phyloP scores from a whole-genome alignment of 148 eudicot genomes.

The Amaranthus hypochondriacus region DNA sequence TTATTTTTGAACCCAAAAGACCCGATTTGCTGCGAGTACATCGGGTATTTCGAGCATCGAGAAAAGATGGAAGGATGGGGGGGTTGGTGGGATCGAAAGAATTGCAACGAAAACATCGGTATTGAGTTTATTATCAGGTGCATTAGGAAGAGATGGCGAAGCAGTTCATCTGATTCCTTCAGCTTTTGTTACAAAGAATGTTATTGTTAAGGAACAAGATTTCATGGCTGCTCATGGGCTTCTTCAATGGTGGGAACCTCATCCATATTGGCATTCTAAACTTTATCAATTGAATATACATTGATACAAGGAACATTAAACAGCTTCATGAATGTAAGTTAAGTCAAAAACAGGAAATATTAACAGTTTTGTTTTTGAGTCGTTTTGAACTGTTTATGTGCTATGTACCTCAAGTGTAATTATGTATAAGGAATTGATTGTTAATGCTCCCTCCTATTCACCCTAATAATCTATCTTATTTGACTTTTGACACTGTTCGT shows the following conservation, averaged over 20 bases:
- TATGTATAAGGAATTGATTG: too few relatives aligned
- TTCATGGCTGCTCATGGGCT: slow-evolving; percentile 63
- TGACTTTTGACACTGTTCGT: too few relatives aligned
- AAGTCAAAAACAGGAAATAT: too few relatives aligned
- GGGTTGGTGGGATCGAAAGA: slow-evolving; percentile 40
- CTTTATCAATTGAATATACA: slow-evolving; percentile 30
- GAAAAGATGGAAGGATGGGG: slow-evolving; percentile 58
- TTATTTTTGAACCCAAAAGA: slow-evolving; percentile 63
- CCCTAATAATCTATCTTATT: too few relatives aligned
- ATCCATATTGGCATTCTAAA: slow-evolving; percentile 32
- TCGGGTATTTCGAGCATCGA: slow-evolving; percentile 66
- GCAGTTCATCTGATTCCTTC: slow-evolving; percentile 57
- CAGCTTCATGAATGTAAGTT: too few relatives aligned
- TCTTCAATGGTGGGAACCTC: slow-evolving; percentile 71
- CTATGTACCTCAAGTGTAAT: too few relatives aligned
- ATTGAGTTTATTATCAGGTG: slow-evolving; percentile 38
- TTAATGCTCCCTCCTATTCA: too few relatives aligned
- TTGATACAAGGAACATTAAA: too few relatives aligned
- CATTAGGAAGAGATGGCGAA: slow-evolving; percentile 34
- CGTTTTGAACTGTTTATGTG: too few relatives aligned
- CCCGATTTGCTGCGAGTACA: slow-evolving; percentile 54
- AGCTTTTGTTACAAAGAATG: slow-evolving; percentile 41
- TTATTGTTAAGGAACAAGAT: slow-evolving; percentile 20
- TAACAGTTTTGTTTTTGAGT: too few relatives aligned
- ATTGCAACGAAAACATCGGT: slow-evolving; percentile 47